These are phyloP conservation scores for Porodaedalea pini DNA, from an alignment of 1,284 basidiomycete species.

Conservation along the genomic window DNA sequence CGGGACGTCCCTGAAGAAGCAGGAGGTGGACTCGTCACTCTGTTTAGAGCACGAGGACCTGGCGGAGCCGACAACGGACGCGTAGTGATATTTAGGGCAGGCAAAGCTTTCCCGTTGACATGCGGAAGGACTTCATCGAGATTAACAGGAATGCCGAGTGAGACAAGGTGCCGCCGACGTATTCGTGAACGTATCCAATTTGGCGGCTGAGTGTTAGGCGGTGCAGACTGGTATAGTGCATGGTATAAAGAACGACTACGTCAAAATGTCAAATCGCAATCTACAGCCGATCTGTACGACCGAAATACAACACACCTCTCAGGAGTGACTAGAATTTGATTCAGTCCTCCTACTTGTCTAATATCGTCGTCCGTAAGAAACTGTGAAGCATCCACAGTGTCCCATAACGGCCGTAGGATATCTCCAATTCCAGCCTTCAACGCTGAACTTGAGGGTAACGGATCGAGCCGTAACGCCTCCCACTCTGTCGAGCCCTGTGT, in stretches of 20 bases:
- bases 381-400: constrained; percentile 42
- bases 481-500: constrained; percentile 35
- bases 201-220: constrained; percentile 70
- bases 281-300: not conserved
- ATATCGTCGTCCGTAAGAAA: constrained; percentile 69
- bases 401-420: constrained; percentile 66
- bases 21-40: constrained; percentile 35
- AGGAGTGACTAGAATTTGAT: constrained; percentile 69
- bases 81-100: constrained; percentile 79
- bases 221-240: constrained; percentile 54
- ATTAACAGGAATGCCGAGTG: constrained; percentile 89
- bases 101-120: constrained; percentile 65
- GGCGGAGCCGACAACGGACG: constrained; percentile 77
- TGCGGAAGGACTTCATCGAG: constrained; percentile 86
- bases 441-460: constrained; percentile 54
- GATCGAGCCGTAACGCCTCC: constrained; percentile 63
- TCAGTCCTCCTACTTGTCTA: constrained; percentile 74
- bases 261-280: not conserved
- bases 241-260: constrained; percentile 74
- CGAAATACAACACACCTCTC: constrained; percentile 54
- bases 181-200: constrained; percentile 91
- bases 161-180: constrained; percentile 82
- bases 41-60: constrained; percentile 43
- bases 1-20: constrained; percentile 41
- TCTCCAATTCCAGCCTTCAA: constrained; percentile 61